Evolutionary conservation across 345 rosid genomes (phyloP).

Genomic region (Murraya koenigii): DNA sequence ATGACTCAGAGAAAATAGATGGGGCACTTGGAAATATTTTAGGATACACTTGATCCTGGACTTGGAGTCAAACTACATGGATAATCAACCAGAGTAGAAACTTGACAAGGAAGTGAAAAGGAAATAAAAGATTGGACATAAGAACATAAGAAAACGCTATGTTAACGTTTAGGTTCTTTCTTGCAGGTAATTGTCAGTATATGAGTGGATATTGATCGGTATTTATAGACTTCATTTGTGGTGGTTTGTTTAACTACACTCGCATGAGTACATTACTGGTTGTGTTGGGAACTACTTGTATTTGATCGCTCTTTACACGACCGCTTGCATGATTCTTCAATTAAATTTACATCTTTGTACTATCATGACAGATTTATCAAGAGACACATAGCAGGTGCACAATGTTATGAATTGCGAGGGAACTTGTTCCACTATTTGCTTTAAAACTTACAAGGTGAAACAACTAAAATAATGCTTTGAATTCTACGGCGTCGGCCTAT

Average conservation of each 20-base stretch:
- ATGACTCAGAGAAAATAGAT: slow-evolving; percentile 9
- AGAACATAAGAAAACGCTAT: slow-evolving; percentile 1
- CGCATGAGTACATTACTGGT: no score
- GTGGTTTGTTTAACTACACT: background rate
- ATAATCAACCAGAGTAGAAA: background rate
- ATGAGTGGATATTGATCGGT: no score
- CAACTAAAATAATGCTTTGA: no score
- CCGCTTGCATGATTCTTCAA: background rate
- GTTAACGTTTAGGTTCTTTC: background rate
- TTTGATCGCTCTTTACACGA: background rate
- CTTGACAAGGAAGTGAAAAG: background rate
- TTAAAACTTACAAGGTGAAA: no score
- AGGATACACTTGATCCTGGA: background rate
- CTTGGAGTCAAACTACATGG: background rate
- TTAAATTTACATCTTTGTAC: background rate
- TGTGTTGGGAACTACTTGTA: no score
- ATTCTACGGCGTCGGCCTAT: no score
- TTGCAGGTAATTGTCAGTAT: background rate
- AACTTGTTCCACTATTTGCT: no score
- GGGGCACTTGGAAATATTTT: background rate
- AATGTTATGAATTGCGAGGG: no score
- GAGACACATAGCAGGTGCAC: background rate
- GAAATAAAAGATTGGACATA: background rate
- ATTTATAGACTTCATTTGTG: background rate
- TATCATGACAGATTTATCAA: background rate